These are phyloP conservation scores for Eleusine indica DNA, from an alignment of 176 grass and related monocot genomes.

Conservation along the genomic window DNA sequence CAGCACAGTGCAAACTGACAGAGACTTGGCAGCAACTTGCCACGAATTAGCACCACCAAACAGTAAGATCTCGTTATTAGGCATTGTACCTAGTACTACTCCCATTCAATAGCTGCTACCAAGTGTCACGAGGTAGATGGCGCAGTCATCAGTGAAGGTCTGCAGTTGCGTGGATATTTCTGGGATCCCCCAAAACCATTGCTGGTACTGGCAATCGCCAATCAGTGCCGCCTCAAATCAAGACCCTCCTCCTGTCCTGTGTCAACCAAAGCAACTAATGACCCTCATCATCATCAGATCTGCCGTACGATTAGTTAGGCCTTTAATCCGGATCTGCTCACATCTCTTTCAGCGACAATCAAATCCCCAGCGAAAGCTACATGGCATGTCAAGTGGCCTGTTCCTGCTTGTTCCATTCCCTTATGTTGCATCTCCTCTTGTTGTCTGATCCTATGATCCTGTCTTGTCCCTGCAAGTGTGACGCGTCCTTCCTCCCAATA, in stretches of 20 bases:
- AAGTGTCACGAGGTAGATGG: constrained; percentile 22
- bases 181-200: neutral
- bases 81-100: constrained; percentile 5
- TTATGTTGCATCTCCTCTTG: neutral
- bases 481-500: neutral
- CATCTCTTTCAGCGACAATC: constrained; percentile 8
- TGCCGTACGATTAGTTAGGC: constrained; percentile 27
- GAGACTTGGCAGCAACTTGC: constrained; percentile 6
- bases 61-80: constrained; percentile 30
- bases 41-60: constrained; percentile 6
- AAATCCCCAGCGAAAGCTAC: neutral
- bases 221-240: constrained; percentile 23
- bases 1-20: neutral
- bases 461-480: constrained; percentile 8
- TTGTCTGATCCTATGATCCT: neutral
- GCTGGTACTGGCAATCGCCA: neutral
- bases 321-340: neutral
- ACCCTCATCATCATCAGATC: neutral
- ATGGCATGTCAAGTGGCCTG: constrained; percentile 19
- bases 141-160: neutral
- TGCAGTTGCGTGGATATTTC: constrained; percentile 26
- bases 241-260: constrained; percentile 1
- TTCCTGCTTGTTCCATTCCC: constrained; percentile 14
- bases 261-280: constrained; percentile 4
- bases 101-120: neutral